Evolutionary conservation across 148 eudicot species (phyloP).

Genomic region (Rheum nobile): DNA sequence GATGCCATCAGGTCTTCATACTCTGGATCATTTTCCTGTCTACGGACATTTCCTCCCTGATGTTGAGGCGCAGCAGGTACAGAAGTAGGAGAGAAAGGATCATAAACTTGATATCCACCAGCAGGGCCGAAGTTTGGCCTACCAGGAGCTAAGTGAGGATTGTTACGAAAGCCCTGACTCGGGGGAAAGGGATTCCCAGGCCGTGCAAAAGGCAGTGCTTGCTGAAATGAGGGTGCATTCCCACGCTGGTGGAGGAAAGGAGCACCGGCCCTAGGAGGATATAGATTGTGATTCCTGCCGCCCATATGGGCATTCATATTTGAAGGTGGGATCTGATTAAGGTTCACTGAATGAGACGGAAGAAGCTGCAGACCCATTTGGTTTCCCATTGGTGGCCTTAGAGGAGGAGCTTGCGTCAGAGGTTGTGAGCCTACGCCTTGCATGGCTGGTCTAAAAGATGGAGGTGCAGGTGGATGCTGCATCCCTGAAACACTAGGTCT

Average conservation of each 20-base stretch:
- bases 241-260: constrained; percentile 38
- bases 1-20: constrained; percentile 93
- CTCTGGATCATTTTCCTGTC: constrained; percentile 77
- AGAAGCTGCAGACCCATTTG: constrained; percentile 35
- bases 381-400: constrained; percentile 37
- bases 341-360: constrained; percentile 6
- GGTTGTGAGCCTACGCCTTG: no score
- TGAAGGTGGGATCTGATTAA: constrained; percentile 24
- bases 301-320: constrained; percentile 34
- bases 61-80: constrained; percentile 27
- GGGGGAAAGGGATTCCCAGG: constrained; percentile 24
- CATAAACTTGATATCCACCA: constrained; percentile 59
- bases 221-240: constrained; percentile 33
- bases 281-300: constrained; percentile 34
- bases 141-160: constrained; percentile 6
- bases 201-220: constrained; percentile 16
- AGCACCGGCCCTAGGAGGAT: constrained; percentile 25
- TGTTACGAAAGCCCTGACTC: constrained; percentile 28
- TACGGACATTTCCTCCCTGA: constrained; percentile 31
- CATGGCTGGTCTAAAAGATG: constrained; percentile 37
- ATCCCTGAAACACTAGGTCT: constrained; percentile 27
- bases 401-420: constrained; percentile 31
- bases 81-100: constrained; percentile 77
- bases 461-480: constrained; percentile 33
- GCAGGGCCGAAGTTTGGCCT: constrained; percentile 15